Percentiles rank a stretch among this genome's conserved stretches.
These are phyloP conservation scores for Hyaloperonospora arabidopsidis DNA, from an alignment of 352 stramenopile genomes.

Conservation along the genomic window DNA sequence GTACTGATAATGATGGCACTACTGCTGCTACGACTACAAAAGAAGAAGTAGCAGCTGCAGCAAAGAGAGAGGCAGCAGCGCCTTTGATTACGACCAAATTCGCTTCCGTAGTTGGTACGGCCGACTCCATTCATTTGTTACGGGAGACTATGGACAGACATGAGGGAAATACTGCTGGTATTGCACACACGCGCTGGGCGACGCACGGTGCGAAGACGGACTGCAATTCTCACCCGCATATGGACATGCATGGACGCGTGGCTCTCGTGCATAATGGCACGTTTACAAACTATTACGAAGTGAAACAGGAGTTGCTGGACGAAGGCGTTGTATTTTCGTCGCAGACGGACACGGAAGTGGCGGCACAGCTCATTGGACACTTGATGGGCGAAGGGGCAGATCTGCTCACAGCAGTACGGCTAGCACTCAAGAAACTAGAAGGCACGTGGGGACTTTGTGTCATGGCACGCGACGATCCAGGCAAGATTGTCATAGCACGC, in stretches of 20 bases:
- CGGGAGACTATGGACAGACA: conserved; percentile 67
- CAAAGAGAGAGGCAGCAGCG: conserved; percentile 24
- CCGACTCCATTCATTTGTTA: conserved; percentile 89
- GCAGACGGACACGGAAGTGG: conserved; percentile 98
- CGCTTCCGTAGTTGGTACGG: conserved; percentile 84
- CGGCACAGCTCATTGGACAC: conserved; percentile 94
- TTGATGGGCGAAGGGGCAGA: conserved; percentile 82
- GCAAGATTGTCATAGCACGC: conserved; percentile 95
- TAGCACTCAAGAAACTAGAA: conserved; percentile 87
- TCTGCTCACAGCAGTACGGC: conserved; percentile 83
- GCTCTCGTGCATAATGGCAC: conserved; percentile 99
- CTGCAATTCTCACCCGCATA: conserved; percentile 97
- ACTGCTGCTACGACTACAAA: too few relatives aligned
- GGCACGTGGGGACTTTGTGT: conserved; percentile 95
- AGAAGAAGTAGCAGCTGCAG: neutral
- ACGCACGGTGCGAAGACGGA: conserved; percentile 98
- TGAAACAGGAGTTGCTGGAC: conserved; percentile 81
- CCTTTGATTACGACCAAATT: conserved; percentile 92
- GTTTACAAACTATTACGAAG: conserved; percentile 94
- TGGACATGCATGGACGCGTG: conserved; percentile 88
- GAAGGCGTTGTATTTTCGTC: conserved; percentile 90
- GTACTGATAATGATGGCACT: too few relatives aligned
- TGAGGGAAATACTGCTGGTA: conserved; percentile 88
- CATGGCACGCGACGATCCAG: conserved; percentile 86
- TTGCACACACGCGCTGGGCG: conserved; percentile 99